phyloP scores from a whole-genome alignment of 768 basidiomycete genomes.

The Mrakia frigida region DNA sequence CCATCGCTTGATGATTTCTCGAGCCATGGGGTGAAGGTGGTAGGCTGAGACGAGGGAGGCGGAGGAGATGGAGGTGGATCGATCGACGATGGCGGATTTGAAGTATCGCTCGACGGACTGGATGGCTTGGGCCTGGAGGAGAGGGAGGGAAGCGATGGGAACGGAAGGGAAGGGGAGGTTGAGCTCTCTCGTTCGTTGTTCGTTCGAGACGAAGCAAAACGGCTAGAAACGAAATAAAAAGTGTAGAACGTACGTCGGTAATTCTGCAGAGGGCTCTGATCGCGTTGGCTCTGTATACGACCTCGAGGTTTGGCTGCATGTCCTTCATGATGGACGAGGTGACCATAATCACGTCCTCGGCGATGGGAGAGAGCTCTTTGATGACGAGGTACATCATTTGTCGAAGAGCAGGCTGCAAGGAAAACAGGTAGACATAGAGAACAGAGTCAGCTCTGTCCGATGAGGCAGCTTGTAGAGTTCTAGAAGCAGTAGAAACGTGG shows the following conservation, averaged over 20 bases:
- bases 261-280: slow-evolving; percentile 94
- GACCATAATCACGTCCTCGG: slow-evolving; percentile 99
- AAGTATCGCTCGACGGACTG: slow-evolving; percentile 99
- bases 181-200: slow-evolving; percentile 37
- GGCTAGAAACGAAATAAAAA: background rate
- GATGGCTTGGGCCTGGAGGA: slow-evolving; percentile 59
- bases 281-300: slow-evolving; percentile 95
- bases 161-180: slow-evolving; percentile 36
- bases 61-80: slow-evolving; percentile 88
- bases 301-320: slow-evolving; percentile 98
- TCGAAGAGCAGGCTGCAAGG: slow-evolving; percentile 73
- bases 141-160: background rate
- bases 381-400: slow-evolving; percentile 98
- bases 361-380: slow-evolving; percentile 91
- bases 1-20: slow-evolving; percentile 97
- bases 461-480: background rate
- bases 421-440: slow-evolving; percentile 22
- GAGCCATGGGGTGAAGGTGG: slow-evolving; percentile 87
- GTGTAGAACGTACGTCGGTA: slow-evolving; percentile 72
- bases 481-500: background rate
- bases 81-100: slow-evolving; percentile 97
- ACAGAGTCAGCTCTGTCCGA: background rate
- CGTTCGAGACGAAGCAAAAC: background rate
- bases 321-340: slow-evolving; percentile 99
- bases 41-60: slow-evolving; percentile 96